Conservation (phyloP, 2,329 filamentous ascomycete species). For the Helotiales sp. region DNA sequence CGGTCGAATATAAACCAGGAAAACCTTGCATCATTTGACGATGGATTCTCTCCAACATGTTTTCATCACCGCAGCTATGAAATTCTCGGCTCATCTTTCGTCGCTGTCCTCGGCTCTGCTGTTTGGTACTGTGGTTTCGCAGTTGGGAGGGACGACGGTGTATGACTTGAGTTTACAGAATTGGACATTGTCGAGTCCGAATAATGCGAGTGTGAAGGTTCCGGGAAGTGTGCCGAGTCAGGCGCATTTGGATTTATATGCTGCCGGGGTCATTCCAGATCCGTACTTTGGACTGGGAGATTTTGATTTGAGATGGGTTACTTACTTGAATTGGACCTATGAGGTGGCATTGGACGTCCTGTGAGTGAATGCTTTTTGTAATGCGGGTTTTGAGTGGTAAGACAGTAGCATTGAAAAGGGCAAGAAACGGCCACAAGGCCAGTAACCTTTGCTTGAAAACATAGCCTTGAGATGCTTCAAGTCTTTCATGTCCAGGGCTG, state of each 20-base stretch:
- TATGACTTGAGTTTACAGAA: background rate
- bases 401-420: too few species aligned
- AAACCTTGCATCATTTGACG: background rate
- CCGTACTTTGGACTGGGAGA: constrained; percentile 55
- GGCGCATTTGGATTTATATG: constrained; percentile 57
- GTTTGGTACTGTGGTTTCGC: background rate
- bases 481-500: too few species aligned
- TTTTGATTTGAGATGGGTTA: constrained; percentile 59
- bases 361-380: constrained; percentile 30
- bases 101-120: background rate
- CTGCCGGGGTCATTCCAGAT: constrained; percentile 45
- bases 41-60: background rate
- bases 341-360: constrained; percentile 47
- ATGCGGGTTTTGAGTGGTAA: too few species aligned
- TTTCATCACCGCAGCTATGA: background rate
- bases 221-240: constrained; percentile 57
- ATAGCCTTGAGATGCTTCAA: too few species aligned
- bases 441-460: too few species aligned
- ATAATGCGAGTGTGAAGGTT: constrained; percentile 46
- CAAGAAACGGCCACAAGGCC: too few species aligned
- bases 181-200: background rate
- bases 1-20: background rate
- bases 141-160: background rate
- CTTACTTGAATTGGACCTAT: constrained; percentile 62
- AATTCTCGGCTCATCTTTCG: background rate